These are phyloP conservation scores for Yarrowia sp. DNA, from an alignment of 805 yeast species.

Conservation along the genomic window DNA sequence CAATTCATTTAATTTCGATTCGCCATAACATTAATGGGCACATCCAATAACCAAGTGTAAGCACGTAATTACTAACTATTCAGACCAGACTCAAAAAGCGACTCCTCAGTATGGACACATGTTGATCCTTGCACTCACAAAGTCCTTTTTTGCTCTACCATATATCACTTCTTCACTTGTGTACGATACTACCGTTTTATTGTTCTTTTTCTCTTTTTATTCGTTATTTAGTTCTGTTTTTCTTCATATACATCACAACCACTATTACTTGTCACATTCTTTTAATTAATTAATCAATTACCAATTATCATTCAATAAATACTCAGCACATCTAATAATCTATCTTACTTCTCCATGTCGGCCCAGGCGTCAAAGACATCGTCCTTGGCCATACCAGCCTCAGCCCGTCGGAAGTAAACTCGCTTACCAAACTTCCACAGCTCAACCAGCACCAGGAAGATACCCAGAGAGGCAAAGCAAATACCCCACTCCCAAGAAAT, in stretches of 20 bases:
- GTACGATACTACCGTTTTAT: no score
- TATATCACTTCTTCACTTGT: no score
- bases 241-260: no score
- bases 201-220: background rate
- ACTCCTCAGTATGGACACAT: no score
- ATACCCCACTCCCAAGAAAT: slow-evolving; percentile 84
- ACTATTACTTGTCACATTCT: background rate
- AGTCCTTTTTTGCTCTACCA: background rate
- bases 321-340: slow-evolving; percentile 8
- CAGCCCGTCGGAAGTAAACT: slow-evolving; percentile 42
- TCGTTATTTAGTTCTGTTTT: no score
- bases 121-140: no score
- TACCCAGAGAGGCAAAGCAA: slow-evolving; percentile 53
- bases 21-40: no score
- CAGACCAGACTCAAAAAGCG: no score
- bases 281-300: background rate
- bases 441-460: slow-evolving; percentile 62
- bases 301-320: slow-evolving; percentile 3
- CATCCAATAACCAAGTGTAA: no score
- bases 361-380: slow-evolving; percentile 10
- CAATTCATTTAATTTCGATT: no score
- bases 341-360: slow-evolving; percentile 6
- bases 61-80: no score
- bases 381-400: background rate
- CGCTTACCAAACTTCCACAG: slow-evolving; percentile 66